phyloP scores from a whole-genome alignment of 805 yeast genomes.

The Yarrowia divulgata region DNA sequence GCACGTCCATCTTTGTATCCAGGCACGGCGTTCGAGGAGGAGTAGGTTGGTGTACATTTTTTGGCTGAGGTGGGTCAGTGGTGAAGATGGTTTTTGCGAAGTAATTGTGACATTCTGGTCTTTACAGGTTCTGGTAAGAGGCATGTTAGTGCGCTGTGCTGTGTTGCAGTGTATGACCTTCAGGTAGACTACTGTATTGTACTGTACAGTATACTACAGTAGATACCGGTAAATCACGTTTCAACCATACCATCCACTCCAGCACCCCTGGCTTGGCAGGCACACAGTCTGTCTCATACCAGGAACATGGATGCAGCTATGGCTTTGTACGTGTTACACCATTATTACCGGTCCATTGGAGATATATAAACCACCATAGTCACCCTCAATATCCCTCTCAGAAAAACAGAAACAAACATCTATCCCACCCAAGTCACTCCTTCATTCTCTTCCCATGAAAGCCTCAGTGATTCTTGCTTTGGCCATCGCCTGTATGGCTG shows the following conservation, averaged over 20 bases:
- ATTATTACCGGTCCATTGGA: too few relatives aligned
- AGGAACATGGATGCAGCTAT: not conserved
- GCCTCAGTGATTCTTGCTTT: conserved; percentile 16
- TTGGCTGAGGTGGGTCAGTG: too few relatives aligned
- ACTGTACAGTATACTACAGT: too few relatives aligned
- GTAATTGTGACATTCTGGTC: too few relatives aligned
- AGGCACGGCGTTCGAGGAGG: not conserved
- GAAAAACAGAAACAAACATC: not conserved
- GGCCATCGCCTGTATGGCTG: conserved; percentile 24
- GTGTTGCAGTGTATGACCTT: too few relatives aligned
- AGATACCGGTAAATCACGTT: too few relatives aligned
- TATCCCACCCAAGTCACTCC: conserved; percentile 22
- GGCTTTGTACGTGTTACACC: not conserved
- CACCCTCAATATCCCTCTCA: not conserved
- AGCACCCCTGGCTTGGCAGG: conserved; percentile 19
- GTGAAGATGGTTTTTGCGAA: too few relatives aligned
- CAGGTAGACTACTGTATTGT: too few relatives aligned
- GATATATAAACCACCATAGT: not conserved
- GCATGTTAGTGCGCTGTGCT: too few relatives aligned
- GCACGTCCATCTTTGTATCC: not conserved
- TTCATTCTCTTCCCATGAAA: conserved; percentile 8
- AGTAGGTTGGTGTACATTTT: too few relatives aligned
- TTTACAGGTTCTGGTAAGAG: too few relatives aligned
- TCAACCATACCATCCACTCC: too few relatives aligned
- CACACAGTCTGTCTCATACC: conserved; percentile 2